A percentile compares a stretch with the other conserved stretches of the same genome.
These are phyloP conservation scores for Flammula alnicola DNA, from an alignment of 1,284 basidiomycete genomes.

Conservation along the genomic window DNA sequence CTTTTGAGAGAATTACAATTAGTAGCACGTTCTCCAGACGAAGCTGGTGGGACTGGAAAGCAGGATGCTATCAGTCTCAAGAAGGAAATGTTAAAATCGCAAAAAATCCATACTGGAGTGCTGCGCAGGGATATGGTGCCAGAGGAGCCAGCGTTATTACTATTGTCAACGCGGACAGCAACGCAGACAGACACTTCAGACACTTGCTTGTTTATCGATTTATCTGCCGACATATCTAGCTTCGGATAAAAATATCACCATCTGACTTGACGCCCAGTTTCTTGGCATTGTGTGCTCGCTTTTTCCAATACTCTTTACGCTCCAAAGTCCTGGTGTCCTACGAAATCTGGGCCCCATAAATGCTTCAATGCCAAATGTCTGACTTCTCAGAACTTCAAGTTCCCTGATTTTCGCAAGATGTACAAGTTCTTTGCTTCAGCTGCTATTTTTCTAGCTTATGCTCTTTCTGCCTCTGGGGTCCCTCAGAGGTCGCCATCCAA, in stretches of 20 bases:
- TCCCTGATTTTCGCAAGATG: constrained; percentile 14
- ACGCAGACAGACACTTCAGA: constrained; percentile 21
- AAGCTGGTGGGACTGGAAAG: constrained; percentile 14
- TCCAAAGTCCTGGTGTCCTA: too few relatives aligned
- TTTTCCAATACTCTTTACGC: constrained; percentile 1
- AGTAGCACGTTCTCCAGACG: constrained; percentile 23
- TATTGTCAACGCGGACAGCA: constrained; percentile 22
- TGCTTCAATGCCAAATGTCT: too few relatives aligned
- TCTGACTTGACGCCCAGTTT: background rate
- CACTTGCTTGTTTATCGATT: background rate
- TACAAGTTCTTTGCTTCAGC: constrained; percentile 13
- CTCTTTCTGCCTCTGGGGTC: constrained; percentile 10
- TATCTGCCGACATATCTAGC: background rate
- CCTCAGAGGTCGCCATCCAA: constrained; percentile 10
- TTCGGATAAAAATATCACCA: constrained; percentile 8
- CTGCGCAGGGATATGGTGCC: constrained; percentile 19
- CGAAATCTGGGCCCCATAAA: too few relatives aligned
- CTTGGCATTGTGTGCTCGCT: background rate
- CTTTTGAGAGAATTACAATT: too few relatives aligned
- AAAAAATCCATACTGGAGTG: constrained; percentile 22
- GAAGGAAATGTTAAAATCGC: background rate
- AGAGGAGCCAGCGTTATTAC: constrained; percentile 13
- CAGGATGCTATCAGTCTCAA: background rate
- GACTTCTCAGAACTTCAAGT: constrained; percentile 1
- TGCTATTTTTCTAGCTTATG: constrained; percentile 12